These are phyloP conservation scores for Huntiella moniliformis DNA, from an alignment of 2,329 filamentous ascomycete species.

Conservation along the genomic window DNA sequence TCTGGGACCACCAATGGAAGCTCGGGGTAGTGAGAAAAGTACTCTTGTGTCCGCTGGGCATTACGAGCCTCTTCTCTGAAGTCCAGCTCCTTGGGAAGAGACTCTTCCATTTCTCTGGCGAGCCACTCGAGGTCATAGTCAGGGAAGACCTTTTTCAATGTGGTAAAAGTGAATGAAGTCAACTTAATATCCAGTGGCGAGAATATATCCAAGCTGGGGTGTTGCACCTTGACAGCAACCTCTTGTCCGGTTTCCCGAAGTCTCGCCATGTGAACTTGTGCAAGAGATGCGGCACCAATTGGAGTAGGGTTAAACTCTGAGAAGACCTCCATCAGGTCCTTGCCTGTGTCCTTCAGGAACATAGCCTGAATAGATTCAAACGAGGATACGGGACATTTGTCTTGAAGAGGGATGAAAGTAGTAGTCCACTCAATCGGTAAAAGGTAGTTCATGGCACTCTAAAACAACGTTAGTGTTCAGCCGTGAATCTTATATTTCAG, in stretches of 20 bases:
- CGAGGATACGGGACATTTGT: constrained; percentile 84
- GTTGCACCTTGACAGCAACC: constrained; percentile 93
- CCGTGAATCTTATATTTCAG: neutral
- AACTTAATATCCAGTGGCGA: constrained; percentile 70
- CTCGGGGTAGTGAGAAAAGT: constrained; percentile 57
- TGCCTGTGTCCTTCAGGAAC: constrained; percentile 69
- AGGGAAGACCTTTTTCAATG: constrained; percentile 81
- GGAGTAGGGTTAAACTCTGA: constrained; percentile 63
- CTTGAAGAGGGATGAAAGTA: constrained; percentile 89
- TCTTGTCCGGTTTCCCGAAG: constrained; percentile 64
- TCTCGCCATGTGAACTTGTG: constrained; percentile 80
- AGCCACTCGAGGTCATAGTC: constrained; percentile 97
- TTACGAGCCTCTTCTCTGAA: constrained; percentile 76
- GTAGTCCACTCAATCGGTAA: constrained; percentile 82
- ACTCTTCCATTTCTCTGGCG: constrained; percentile 78
- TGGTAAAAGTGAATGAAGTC: constrained; percentile 76
- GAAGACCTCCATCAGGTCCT: constrained; percentile 64
- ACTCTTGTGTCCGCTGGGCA: constrained; percentile 56
- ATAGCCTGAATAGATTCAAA: constrained; percentile 71
- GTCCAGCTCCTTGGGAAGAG: constrained; percentile 77
- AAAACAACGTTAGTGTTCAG: neutral
- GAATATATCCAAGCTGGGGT: constrained; percentile 79
- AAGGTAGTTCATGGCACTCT: constrained; percentile 90
- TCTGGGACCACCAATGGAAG: constrained; percentile 76
- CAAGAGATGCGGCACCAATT: constrained; percentile 82